phyloP scores from a whole-genome alignment of 768 basidiomycete species.

The Dentipellis sp. region DNA sequence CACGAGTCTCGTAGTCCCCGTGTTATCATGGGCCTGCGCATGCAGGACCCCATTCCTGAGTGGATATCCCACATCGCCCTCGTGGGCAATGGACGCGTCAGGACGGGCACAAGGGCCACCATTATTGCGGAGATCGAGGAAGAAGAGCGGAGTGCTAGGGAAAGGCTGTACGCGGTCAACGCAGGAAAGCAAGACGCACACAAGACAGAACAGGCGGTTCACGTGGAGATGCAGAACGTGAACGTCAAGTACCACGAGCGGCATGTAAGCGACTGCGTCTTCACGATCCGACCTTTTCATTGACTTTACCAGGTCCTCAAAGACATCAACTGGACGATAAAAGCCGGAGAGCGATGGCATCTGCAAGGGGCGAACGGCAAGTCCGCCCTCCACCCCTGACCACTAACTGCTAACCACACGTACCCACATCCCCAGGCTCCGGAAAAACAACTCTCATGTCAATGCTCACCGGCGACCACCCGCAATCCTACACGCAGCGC shows the following conservation, averaged over 20 bases:
- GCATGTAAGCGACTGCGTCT: background rate
- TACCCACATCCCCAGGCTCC: constrained; percentile 43
- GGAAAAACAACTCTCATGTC: constrained; percentile 94
- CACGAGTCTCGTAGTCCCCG: constrained; percentile 43
- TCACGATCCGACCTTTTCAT: background rate
- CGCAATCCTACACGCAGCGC: constrained; percentile 79
- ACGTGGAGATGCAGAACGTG: constrained; percentile 60
- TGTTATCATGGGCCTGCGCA: constrained; percentile 55
- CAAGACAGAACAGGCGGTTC: constrained; percentile 21
- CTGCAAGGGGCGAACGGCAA: constrained; percentile 82
- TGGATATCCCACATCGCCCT: constrained; percentile 65
- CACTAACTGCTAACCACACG: background rate
- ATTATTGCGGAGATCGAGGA: constrained; percentile 22
- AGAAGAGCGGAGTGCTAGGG: background rate
- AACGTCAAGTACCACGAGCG: constrained; percentile 18
- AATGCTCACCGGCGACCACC: constrained; percentile 88
- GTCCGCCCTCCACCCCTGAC: background rate
- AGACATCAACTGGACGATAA: constrained; percentile 75
- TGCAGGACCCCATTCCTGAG: constrained; percentile 63
- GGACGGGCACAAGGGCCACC: constrained; percentile 40
- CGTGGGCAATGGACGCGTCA: constrained; percentile 37
- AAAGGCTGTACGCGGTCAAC: background rate
- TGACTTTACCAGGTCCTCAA: constrained; percentile 51
- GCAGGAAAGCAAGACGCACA: background rate
- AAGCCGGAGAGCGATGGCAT: constrained; percentile 81